Evolutionary conservation across 2,329 filamentous ascomycete species (phyloP).

Genomic region (Cadophora gregata): DNA sequence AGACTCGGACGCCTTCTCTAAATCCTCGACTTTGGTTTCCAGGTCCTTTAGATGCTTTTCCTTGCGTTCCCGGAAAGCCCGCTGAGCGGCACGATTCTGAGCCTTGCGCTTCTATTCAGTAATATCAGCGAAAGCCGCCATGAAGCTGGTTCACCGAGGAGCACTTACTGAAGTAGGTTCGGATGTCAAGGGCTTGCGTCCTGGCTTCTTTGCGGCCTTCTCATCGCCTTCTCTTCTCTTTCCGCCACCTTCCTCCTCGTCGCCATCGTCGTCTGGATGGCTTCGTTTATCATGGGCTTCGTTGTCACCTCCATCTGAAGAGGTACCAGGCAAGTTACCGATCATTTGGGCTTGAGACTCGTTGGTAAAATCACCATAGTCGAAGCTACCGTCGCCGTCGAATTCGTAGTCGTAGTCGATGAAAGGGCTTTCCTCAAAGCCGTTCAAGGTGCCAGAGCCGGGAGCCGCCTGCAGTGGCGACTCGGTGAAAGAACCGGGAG

Average conservation of each 20-base stretch:
- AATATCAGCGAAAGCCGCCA: constrained; percentile 32
- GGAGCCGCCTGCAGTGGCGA: constrained; percentile 53
- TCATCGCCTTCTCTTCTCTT: constrained; percentile 71
- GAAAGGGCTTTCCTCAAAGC: constrained; percentile 78
- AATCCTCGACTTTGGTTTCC: constrained; percentile 76
- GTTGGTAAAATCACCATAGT: constrained; percentile 56
- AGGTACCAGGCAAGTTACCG: constrained; percentile 69
- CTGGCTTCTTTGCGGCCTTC: constrained; percentile 92
- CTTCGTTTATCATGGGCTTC: constrained; percentile 74
- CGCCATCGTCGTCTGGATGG: constrained; percentile 70
- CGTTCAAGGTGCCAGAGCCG: constrained; percentile 53
- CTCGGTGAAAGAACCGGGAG: constrained; percentile 56
- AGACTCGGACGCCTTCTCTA: constrained; percentile 82
- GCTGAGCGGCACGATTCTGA: constrained; percentile 90
- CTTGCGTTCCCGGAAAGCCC: constrained; percentile 93
- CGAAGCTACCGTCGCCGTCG: constrained; percentile 75
- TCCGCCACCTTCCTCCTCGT: constrained; percentile 72
- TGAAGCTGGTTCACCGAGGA: constrained; percentile 38
- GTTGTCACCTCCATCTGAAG: constrained; percentile 46
- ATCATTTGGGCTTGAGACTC: constrained; percentile 71
- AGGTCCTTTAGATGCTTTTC: constrained; percentile 88
- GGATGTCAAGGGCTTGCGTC: constrained; percentile 91
- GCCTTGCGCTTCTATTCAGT: constrained; percentile 84
- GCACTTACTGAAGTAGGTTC: constrained; percentile 91
- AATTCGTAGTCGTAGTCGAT: constrained; percentile 83